A percentile compares a stretch with the other conserved stretches of the same genome.
Evolutionary conservation across 768 basidiomycete genomes (phyloP).

Genomic region (Lentinula detonsa): DNA sequence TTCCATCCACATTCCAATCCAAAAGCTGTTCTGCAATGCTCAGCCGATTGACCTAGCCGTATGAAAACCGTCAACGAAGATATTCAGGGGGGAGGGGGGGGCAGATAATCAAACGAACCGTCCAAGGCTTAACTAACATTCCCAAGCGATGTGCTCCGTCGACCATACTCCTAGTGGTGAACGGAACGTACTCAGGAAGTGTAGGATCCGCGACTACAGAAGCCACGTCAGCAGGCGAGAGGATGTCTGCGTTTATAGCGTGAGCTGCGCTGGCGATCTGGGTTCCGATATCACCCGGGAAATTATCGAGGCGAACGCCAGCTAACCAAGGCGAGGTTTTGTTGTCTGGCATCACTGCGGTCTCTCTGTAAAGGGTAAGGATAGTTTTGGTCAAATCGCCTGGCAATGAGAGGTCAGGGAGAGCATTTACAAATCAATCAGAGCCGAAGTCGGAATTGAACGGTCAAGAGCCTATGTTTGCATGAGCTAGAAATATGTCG

Average conservation of each 20-base stretch:
- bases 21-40: constrained; percentile 57
- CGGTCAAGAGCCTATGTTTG: constrained; percentile 45
- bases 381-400: not conserved
- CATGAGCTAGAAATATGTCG: not conserved
- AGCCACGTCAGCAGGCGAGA: constrained; percentile 54
- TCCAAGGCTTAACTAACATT: constrained; percentile 67
- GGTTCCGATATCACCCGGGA: constrained; percentile 52
- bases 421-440: constrained; percentile 52
- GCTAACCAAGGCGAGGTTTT: constrained; percentile 61
- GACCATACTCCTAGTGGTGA: constrained; percentile 67
- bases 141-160: constrained; percentile 57
- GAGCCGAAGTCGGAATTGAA: constrained; percentile 51
- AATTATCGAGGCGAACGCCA: constrained; percentile 56
- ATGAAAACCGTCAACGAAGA: not conserved
- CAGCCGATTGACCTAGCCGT: constrained; percentile 50
- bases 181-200: constrained; percentile 40
- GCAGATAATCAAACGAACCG: constrained; percentile 35
- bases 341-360: constrained; percentile 32
- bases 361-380: constrained; percentile 24
- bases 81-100: too few species aligned
- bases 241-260: constrained; percentile 54
- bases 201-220: constrained; percentile 33
- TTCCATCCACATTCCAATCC: constrained; percentile 61
- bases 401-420: not conserved
- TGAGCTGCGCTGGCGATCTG: constrained; percentile 66